Percentiles rank a stretch among this genome's conserved stretches.
These are phyloP conservation scores for Penicillium ucsense DNA, from an alignment of 495 filamentous ascomycete species.

Conservation along the genomic window DNA sequence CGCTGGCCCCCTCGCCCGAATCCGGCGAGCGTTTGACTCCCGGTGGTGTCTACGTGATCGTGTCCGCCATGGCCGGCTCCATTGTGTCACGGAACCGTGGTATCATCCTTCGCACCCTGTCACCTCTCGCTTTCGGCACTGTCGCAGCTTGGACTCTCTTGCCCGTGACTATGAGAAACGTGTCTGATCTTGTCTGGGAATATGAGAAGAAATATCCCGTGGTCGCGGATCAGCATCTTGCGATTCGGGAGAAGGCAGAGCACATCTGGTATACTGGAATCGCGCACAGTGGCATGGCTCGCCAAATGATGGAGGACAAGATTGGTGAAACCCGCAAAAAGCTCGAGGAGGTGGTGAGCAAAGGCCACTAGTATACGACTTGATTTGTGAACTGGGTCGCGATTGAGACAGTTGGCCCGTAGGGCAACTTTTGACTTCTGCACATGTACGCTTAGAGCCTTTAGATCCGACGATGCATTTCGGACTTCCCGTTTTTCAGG, in stretches of 20 bases:
- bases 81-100: conserved; percentile 82
- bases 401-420: not conserved
- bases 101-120: conserved; percentile 60
- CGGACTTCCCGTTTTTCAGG: conserved; percentile 20
- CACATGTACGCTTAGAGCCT: conserved; percentile 26
- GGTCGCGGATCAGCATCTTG: conserved; percentile 66
- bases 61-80: conserved; percentile 83
- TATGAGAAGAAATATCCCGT: conserved; percentile 82
- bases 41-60: conserved; percentile 78
- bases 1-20: conserved; percentile 72
- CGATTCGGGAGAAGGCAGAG: conserved; percentile 53
- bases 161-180: conserved; percentile 75
- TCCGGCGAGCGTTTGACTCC: conserved; percentile 78
- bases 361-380: conserved; percentile 47
- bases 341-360: conserved; percentile 81
- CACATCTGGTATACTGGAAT: conserved; percentile 58
- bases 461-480: conserved; percentile 23
- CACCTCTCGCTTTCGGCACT: conserved; percentile 63
- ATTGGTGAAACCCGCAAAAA: conserved; percentile 61
- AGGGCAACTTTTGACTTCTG: conserved; percentile 14
- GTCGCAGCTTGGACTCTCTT: conserved; percentile 65
- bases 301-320: conserved; percentile 66
- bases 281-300: conserved; percentile 59
- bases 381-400: too few species aligned
- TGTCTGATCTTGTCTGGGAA: conserved; percentile 71